Conservation (phyloP, 208 protist species). For the Giardia muris region DNA sequence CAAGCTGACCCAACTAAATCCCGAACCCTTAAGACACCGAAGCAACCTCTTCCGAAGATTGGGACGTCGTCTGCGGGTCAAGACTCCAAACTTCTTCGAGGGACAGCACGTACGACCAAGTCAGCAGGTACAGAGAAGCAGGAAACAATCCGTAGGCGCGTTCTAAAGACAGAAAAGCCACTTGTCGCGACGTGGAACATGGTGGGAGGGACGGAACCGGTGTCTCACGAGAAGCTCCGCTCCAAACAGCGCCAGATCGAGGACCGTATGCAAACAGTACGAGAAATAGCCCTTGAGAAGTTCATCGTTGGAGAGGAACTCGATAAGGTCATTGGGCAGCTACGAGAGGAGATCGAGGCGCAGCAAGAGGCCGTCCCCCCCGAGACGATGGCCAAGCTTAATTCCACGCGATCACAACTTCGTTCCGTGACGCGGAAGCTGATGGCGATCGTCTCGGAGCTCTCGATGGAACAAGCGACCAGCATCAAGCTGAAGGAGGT, state of each 20-base stretch:
- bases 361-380: background rate
- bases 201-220: background rate
- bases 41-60: background rate
- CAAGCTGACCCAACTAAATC: background rate
- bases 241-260: background rate
- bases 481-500: background rate
- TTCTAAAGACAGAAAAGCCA: background rate
- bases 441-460: background rate
- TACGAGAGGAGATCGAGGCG: background rate
- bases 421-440: background rate
- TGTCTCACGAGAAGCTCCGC: background rate
- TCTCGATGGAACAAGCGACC: background rate
- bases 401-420: background rate
- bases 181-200: slow-evolving; percentile 30
- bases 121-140: background rate
- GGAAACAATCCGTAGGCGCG: background rate
- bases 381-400: background rate
- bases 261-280: background rate
- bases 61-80: background rate
- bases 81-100: background rate
- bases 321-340: background rate
- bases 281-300: background rate
- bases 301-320: slow-evolving; percentile 15
- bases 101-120: background rate
- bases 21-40: background rate